phyloP scores from a whole-genome alignment of 2,329 filamentous ascomycete genomes.

The Pseudogymnoascus sp. region DNA sequence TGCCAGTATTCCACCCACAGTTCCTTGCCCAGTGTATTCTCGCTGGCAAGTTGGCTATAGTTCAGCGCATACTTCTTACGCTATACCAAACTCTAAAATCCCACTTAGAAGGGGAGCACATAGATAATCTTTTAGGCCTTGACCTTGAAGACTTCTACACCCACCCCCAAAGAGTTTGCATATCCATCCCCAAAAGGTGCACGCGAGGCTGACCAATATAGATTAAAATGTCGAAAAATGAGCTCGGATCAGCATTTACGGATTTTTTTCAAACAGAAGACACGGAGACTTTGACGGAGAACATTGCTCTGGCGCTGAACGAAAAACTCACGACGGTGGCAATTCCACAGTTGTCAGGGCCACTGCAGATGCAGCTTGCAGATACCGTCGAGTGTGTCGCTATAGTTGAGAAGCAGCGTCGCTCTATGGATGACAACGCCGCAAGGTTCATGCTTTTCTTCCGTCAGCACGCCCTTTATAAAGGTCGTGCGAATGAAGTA shows the following conservation, averaged over 20 bases:
- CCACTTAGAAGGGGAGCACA: slow-evolving; percentile 66
- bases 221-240: slow-evolving; percentile 19
- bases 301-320: slow-evolving; percentile 59
- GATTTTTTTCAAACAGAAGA: slow-evolving; percentile 41
- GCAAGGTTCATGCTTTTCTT: slow-evolving; percentile 83
- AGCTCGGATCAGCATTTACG: slow-evolving; percentile 36
- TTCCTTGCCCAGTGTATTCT: slow-evolving; percentile 82
- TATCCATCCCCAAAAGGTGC: neutral
- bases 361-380: slow-evolving; percentile 77
- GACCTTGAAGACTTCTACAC: slow-evolving; percentile 51
- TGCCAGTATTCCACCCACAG: slow-evolving; percentile 88
- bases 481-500: slow-evolving; percentile 53
- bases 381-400: slow-evolving; percentile 80
- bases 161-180: slow-evolving; percentile 19
- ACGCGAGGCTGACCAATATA: slow-evolving; percentile 15
- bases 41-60: slow-evolving; percentile 62
- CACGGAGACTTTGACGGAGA: slow-evolving; percentile 59
- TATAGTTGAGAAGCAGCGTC: slow-evolving; percentile 74
- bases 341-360: slow-evolving; percentile 72
- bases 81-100: slow-evolving; percentile 74
- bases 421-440: slow-evolving; percentile 85
- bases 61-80: slow-evolving; percentile 62
- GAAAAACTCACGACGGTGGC: slow-evolving; percentile 66
- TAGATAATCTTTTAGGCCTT: slow-evolving; percentile 70
- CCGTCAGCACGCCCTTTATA: slow-evolving; percentile 66